These are phyloP conservation scores for Tetrahymena borealis DNA, from an alignment of 73 alveolate species.

Conservation along the genomic window DNA sequence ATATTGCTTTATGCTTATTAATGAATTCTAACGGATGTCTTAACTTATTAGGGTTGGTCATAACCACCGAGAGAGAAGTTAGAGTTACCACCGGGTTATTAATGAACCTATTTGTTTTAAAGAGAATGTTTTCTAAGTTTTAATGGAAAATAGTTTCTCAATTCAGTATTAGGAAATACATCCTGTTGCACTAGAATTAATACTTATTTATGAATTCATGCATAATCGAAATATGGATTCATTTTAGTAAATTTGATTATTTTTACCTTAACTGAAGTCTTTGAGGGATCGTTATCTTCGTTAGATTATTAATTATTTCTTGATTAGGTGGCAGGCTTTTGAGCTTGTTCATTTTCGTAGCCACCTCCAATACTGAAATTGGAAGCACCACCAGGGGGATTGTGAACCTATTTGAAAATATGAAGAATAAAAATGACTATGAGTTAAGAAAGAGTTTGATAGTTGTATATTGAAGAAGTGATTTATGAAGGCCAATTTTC, in stretches of 20 bases:
- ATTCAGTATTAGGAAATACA: too few species aligned
- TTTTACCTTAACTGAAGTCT: neutral
- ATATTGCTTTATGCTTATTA: neutral
- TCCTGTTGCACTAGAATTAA: too few species aligned
- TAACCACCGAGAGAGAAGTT: neutral
- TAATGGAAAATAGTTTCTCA: too few species aligned
- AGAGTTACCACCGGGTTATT: neutral
- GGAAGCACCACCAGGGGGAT: conserved; percentile 4
- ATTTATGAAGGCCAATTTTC: too few species aligned
- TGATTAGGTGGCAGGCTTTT: neutral
- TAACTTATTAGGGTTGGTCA: neutral
- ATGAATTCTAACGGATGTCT: neutral
- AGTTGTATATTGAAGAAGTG: too few species aligned
- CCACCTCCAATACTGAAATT: neutral
- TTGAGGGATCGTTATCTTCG: neutral
- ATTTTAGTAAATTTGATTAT: neutral
- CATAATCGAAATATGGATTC: too few species aligned
- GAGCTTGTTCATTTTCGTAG: neutral
- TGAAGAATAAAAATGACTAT: neutral
- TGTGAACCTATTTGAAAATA: neutral
- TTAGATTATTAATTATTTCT: neutral
- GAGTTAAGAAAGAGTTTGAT: neutral
- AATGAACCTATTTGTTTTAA: neutral
- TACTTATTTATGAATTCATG: too few species aligned
- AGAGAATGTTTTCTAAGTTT: too few species aligned